These are phyloP conservation scores for Aspergillus sclerotiicarbonarius DNA, from an alignment of 495 filamentous ascomycete species.

Conservation along the genomic window DNA sequence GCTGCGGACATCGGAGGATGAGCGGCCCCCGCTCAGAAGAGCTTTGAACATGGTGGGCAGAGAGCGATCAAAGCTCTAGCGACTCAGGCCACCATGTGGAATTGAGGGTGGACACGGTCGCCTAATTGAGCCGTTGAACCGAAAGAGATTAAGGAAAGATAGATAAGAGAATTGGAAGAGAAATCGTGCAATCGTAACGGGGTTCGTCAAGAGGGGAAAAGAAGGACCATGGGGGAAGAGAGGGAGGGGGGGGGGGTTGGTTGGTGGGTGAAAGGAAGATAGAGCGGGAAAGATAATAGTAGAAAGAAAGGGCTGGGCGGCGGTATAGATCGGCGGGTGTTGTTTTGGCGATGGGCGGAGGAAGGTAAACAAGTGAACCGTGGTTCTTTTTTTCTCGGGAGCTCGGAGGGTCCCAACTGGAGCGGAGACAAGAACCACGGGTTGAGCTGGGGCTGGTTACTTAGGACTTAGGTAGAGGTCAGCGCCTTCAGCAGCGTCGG, in stretches of 20 bases:
- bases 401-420: constrained; percentile 15
- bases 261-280: background rate
- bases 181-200: constrained; percentile 7
- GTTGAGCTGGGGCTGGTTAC: background rate
- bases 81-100: constrained; percentile 35
- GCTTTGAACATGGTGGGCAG: constrained; percentile 48
- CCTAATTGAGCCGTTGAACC: background rate
- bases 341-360: constrained; percentile 7
- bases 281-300: background rate
- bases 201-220: constrained; percentile 5
- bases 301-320: background rate
- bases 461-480: too few relatives aligned
- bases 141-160: constrained; percentile 1
- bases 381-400: constrained; percentile 32
- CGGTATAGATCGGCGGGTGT: constrained; percentile 1
- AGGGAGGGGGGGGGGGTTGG: background rate
- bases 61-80: constrained; percentile 22
- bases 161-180: constrained; percentile 10
- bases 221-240: background rate
- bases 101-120: constrained; percentile 18
- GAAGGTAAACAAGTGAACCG: constrained; percentile 33
- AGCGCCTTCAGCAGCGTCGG: constrained; percentile 16
- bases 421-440: constrained; percentile 6
- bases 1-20: constrained; percentile 39
- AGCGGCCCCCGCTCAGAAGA: constrained; percentile 44